Base-by-base conservation (phyloP, 2,329 filamentous ascomycete genomes). In the Chaetomiaceae sp. region DNA sequence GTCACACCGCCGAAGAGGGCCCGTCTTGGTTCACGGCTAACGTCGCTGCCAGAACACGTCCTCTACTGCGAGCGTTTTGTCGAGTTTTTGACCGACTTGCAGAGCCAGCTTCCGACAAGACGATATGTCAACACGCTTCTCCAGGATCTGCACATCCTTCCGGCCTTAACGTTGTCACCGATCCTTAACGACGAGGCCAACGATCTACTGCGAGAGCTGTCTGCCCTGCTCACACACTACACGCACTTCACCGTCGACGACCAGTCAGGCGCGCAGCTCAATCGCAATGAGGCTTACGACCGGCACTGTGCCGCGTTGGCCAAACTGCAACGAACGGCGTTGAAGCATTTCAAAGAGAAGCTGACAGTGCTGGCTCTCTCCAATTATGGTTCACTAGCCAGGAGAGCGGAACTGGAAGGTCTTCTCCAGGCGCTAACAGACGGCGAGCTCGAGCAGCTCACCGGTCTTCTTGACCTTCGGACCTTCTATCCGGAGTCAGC, bases 21-120 rank as follows among this genome's bases (percentile, higher is more conserved):
- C 11, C 18, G 14, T 45, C 22, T 40, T 2, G 27, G 8, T 22
- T 3, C 14, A n/a, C 60, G 46, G 59, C 65, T 58, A 54, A 65
- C 39, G 14, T 11, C 38, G 45, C 36, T 35, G 52, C 19, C 65
- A 66, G 84, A 89, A 26, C 81, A 86, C 55, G 64, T 89, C 17
- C 68, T 80, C 3, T 98, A 96, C 65, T 95, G 88, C 62, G 91
- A 97, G 65, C 80, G 90, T n/a, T 91, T 97, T 53, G 68, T 93
- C 42, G 93, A 98, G 65, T 84, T 98, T 42, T 72, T 98, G 38
- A 84, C 86, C 8, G 93, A 98, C 62, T 70, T 98, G 17, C 82
- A 94, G 63, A 96, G 91, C 59, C 93, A 98, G 64, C 72, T 97
- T 38, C 93, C 93, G 0, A 98, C 94, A 3, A 77, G 93, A 57